phyloP scores from a whole-genome alignment of 768 basidiomycete species.

The Mycena maculata region DNA sequence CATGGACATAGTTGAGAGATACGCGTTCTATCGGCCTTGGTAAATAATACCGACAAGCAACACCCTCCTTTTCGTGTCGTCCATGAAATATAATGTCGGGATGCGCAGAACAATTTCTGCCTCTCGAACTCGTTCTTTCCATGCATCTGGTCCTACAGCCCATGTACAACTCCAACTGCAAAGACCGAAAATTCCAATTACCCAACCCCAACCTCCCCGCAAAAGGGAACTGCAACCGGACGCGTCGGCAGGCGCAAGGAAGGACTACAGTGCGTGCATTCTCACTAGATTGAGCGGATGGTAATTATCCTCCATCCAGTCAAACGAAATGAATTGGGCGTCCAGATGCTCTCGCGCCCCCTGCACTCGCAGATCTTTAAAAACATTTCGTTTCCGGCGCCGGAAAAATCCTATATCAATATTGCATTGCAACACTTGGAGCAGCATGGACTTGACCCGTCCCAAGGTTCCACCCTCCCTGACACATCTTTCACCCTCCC shows the following conservation, averaged over 20 bases:
- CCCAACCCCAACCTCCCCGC: background rate
- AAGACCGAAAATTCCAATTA: background rate
- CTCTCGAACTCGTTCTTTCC: constrained; percentile 23
- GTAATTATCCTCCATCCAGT: constrained; percentile 46
- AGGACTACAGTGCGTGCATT: constrained; percentile 18
- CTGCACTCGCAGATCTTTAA: constrained; percentile 88
- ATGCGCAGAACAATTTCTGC: constrained; percentile 19
- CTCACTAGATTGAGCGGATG: background rate
- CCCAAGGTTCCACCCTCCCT: constrained; percentile 83
- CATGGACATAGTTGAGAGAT: constrained; percentile 62
- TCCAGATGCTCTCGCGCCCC: constrained; percentile 88
- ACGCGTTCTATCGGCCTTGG: constrained; percentile 25
- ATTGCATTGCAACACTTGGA: constrained; percentile 85
- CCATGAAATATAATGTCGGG: constrained; percentile 23
- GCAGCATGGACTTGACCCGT: constrained; percentile 84
- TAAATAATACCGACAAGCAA: background rate
- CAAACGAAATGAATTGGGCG: constrained; percentile 89
- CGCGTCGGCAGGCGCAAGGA: constrained; percentile 11
- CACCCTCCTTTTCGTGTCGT: background rate
- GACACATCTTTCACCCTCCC: constrained; percentile 87
- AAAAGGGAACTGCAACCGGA: background rate
- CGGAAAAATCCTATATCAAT: constrained; percentile 69
- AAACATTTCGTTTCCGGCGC: constrained; percentile 70
- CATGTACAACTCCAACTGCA: constrained; percentile 1
- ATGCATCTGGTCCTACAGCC: constrained; percentile 6